These are phyloP conservation scores for Penicillium sp. DNA, from an alignment of 2,329 filamentous ascomycete species.

Conservation along the genomic window DNA sequence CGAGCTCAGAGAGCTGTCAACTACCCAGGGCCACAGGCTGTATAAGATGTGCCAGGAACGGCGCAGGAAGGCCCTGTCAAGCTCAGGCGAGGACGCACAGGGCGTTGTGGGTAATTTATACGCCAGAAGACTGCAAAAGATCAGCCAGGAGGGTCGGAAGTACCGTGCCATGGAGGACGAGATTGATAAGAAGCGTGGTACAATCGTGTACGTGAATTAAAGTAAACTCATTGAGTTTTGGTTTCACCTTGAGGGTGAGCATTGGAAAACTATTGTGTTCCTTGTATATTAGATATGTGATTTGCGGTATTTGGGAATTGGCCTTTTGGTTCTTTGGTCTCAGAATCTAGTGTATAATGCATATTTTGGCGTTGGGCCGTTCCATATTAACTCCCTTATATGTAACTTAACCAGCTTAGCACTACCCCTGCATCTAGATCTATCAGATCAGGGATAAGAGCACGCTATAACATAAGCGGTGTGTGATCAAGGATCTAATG, in stretches of 20 bases:
- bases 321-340: too few species aligned
- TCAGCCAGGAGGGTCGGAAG: conserved; percentile 57
- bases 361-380: neutral
- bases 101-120: conserved; percentile 49
- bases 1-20: conserved; percentile 63
- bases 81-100: conserved; percentile 40
- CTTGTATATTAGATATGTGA: neutral
- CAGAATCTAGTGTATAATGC: neutral
- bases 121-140: conserved; percentile 31
- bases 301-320: neutral
- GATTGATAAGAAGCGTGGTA: conserved; percentile 48
- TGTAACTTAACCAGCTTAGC: too few species aligned
- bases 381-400: too few species aligned
- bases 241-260: neutral
- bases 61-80: conserved; percentile 50
- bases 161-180: conserved; percentile 59
- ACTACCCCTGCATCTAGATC: too few species aligned
- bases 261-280: neutral
- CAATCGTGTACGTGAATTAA: conserved; percentile 26
- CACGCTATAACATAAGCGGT: too few species aligned
- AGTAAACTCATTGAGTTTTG: neutral
- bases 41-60: conserved; percentile 60
- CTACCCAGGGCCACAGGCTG: conserved; percentile 47
- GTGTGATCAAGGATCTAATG: too few species aligned
- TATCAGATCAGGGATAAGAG: too few species aligned